Conservation (phyloP, 176 grass and related monocot genomes). For the Neostapfia colusana region DNA sequence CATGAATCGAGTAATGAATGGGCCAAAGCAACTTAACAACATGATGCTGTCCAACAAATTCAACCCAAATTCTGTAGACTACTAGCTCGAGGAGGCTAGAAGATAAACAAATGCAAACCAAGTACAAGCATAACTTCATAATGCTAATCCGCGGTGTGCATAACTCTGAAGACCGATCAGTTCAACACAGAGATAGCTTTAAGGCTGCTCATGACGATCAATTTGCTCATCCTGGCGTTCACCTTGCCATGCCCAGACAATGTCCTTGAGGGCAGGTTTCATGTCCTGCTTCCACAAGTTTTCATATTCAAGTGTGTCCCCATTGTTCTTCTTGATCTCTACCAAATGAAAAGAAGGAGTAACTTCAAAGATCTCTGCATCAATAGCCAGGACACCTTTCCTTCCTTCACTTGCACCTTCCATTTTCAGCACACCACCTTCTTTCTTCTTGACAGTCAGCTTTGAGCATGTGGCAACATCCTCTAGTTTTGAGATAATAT, state of each 20-base stretch:
- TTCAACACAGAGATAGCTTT: not conserved
- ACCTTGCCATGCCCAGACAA: conserved; percentile 7
- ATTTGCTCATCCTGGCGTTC: not conserved
- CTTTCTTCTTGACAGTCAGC: not conserved
- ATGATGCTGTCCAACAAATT: not conserved
- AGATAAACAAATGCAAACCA: not conserved
- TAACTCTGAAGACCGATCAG: not conserved
- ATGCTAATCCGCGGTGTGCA: not conserved
- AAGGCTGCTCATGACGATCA: not conserved
- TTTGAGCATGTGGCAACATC: not conserved
- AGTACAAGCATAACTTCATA: not conserved
- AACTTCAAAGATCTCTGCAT: not conserved
- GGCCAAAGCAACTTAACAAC: not conserved
- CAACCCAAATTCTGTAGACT: not conserved
- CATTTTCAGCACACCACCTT: not conserved
- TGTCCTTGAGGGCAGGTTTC: not conserved
- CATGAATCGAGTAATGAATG: not conserved
- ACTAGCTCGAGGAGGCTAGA: not conserved
- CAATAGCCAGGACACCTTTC: not conserved
- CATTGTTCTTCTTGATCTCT: not conserved
- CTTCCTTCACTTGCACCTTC: conserved; percentile 7
- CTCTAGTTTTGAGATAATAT: not conserved
- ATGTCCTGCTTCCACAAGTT: not conserved
- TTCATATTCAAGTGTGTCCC: not conserved
- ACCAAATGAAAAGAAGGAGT: not conserved